These are phyloP conservation scores for Diutina catenulata DNA, from an alignment of 1,139 yeast species.

Conservation along the genomic window DNA sequence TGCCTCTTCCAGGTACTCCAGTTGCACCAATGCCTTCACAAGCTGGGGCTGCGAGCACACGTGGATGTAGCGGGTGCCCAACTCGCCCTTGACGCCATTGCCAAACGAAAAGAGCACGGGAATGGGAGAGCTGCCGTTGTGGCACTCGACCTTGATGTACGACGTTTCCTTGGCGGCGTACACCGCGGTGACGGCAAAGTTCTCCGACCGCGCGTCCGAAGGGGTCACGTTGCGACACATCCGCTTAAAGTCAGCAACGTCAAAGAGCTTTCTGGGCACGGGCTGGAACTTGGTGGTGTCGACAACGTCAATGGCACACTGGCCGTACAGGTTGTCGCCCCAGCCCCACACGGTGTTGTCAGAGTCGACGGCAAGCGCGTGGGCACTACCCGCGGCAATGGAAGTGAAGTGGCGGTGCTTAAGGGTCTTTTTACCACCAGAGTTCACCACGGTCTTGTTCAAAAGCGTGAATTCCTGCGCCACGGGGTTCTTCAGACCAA, in stretches of 20 bases:
- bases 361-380: constrained; percentile 55
- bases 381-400: constrained; percentile 66
- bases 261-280: constrained; percentile 47
- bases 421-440: constrained; percentile 15
- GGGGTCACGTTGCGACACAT: constrained; percentile 15
- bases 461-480: constrained; percentile 51
- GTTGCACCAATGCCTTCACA: constrained; percentile 37
- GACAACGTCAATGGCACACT: constrained; percentile 62
- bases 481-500: constrained; percentile 35
- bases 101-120: constrained; percentile 65
- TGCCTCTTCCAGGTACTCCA: constrained; percentile 27
- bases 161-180: constrained; percentile 64
- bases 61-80: constrained; percentile 73
- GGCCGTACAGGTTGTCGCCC: constrained; percentile 78
- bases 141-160: constrained; percentile 31
- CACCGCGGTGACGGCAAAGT: constrained; percentile 29
- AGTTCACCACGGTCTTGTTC: constrained; percentile 19
- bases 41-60: constrained; percentile 58
- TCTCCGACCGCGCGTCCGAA: constrained; percentile 17
- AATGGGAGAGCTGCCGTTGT: constrained; percentile 11
- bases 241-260: constrained; percentile 13
- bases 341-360: constrained; percentile 65
- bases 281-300: constrained; percentile 57
- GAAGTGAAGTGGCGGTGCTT: constrained; percentile 36
- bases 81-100: constrained; percentile 76